Conservation (phyloP, 2,329 filamentous ascomycete species). For the Epichloe gansuensis region DNA sequence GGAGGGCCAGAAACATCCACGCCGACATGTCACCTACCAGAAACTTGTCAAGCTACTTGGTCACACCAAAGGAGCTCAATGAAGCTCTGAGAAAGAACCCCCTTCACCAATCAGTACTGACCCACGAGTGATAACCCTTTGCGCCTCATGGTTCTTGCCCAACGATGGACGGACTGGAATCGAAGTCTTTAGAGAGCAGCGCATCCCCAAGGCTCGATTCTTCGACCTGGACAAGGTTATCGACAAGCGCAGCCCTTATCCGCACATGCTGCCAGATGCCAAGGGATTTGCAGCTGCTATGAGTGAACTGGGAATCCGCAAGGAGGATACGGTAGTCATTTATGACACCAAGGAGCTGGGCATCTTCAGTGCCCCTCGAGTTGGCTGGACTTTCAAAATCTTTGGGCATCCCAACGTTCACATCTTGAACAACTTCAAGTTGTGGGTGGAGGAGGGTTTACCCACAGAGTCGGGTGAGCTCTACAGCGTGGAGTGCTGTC, state of each 20-base stretch:
- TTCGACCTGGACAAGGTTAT: constrained; percentile 92
- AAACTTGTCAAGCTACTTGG: constrained; percentile 66
- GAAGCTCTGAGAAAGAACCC: constrained; percentile 75
- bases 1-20: constrained; percentile 20
- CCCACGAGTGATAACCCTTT: constrained; percentile 76
- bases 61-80: constrained; percentile 72
- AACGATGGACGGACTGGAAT: constrained; percentile 78
- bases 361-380: constrained; percentile 86
- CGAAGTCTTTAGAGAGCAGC: constrained; percentile 66
- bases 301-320: constrained; percentile 74
- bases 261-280: constrained; percentile 85
- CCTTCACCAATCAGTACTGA: constrained; percentile 68
- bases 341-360: constrained; percentile 88
- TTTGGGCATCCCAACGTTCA: constrained; percentile 88
- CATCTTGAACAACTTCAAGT: constrained; percentile 86
- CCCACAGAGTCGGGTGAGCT: constrained; percentile 72
- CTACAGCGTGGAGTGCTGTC: constrained; percentile 52
- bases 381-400: constrained; percentile 82
- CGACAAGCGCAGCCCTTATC: constrained; percentile 77
- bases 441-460: constrained; percentile 78
- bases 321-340: constrained; percentile 83
- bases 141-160: constrained; percentile 91
- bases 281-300: constrained; percentile 78
- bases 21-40: constrained; percentile 17
- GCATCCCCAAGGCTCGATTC: constrained; percentile 84